phyloP scores from a whole-genome alignment of 306 rosid species.

The Pyrus bretschneideri region DNA sequence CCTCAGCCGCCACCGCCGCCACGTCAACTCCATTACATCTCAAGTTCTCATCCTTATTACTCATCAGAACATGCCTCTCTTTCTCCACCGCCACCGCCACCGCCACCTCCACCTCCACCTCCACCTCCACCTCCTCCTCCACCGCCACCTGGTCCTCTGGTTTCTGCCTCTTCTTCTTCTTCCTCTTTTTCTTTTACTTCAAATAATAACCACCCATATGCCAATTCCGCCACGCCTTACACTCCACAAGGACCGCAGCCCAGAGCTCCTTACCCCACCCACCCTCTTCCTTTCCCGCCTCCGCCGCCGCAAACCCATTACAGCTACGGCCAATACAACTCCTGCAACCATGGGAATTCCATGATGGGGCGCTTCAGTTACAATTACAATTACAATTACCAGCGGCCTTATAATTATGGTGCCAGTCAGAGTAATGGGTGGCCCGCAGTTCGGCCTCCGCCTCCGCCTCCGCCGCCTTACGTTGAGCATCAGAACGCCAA shows the following conservation, averaged over 20 bases:
- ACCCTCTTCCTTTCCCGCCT: slow-evolving; percentile 8
- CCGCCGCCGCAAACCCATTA: slow-evolving; percentile 44
- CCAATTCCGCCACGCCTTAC: slow-evolving; percentile 13
- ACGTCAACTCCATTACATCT: slow-evolving; percentile 20
- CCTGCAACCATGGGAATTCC: slow-evolving; percentile 31
- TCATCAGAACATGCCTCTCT: slow-evolving; percentile 24
- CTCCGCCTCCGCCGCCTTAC: slow-evolving; percentile 44
- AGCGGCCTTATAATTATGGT: slow-evolving; percentile 31
- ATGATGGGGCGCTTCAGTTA: slow-evolving; percentile 24
- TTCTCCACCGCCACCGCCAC: slow-evolving; percentile 30
- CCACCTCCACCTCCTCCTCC: slow-evolving; percentile 14
- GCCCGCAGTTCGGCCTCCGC: slow-evolving; percentile 31
- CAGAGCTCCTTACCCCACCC: slow-evolving; percentile 4
- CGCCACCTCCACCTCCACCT: slow-evolving; percentile 16
- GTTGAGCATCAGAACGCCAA: slow-evolving; percentile 76
- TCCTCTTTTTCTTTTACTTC: background rate
- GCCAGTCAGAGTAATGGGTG: slow-evolving; percentile 46
- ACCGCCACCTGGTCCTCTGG: background rate
- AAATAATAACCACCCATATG: background rate
- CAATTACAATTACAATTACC: slow-evolving; percentile 23
- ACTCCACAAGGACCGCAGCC: background rate
- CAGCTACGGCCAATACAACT: slow-evolving; percentile 39
- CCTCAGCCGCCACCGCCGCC: slow-evolving; percentile 20
- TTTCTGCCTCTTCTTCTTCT: background rate
- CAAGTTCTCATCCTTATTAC: slow-evolving; percentile 26